Base-by-base conservation (phyloP, 805 yeast species). In the Nakazawaea anatomiae region DNA sequence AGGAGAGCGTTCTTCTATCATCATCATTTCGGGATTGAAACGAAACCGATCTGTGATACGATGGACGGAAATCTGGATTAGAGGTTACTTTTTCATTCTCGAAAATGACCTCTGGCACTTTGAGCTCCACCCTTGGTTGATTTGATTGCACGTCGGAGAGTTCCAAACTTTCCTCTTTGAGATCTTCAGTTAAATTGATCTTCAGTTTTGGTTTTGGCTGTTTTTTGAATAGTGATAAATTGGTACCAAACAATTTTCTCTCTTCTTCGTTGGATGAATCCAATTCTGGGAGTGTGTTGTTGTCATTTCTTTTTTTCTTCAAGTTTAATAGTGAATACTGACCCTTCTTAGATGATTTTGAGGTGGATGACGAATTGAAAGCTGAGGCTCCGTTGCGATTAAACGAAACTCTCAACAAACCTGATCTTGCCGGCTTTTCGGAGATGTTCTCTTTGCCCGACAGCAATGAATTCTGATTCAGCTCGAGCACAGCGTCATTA, bases 41-140 rank as follows among this genome's bases (percentile, higher is more conserved):
- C 4, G 52, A 49, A 5, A 49, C 29, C 9, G 52, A 49, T 39
- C 52, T 35, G 8, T 48, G 51, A 28, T 48, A 48, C n/a, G 42
- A 18, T 18, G 46, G 46, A n/a, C 51, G 31, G 9, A 45, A 35
- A 10, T 28, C 35, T 29, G 14, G 30, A 28, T 5, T 44, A 9
- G 18, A n/a, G 2, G 43, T 8, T 10, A 5, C 3, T 9, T 9
- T n/a, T 10, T 30, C 18, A 11, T 32, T 12, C 8, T 42, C 35
- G 11, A 11, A 7, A 29, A 32, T 14, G 14, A 14, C 28, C 10
- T 28, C 35, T 9, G 45, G 36, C n/a, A 29, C 35, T 29, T 28
- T 18, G 11, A 25, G 36, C 25, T 14, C 35, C 36, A 28, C 18
- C 9, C 8, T 9, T 40, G 43, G 43, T 32, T 32, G 11, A 8